phyloP scores from a whole-genome alignment of 2,329 filamentous ascomycete genomes.

The Aspergillus arachidicola region DNA sequence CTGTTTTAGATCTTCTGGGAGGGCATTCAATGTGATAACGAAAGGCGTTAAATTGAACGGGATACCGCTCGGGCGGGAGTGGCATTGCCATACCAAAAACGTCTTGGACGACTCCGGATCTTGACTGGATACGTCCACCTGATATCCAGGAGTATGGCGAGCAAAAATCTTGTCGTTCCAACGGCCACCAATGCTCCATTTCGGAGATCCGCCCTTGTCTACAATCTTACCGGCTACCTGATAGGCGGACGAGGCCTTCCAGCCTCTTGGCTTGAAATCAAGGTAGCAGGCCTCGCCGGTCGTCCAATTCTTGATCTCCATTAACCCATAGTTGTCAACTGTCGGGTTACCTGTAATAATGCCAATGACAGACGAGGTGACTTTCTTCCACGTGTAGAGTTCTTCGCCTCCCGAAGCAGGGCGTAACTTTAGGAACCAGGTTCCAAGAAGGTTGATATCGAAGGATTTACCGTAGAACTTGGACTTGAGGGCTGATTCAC shows the following conservation, averaged over 20 bases:
- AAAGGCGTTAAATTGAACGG: constrained; percentile 98
- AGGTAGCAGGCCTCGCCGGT: constrained; percentile 88
- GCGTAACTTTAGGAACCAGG: constrained; percentile 89
- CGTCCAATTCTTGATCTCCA: constrained; percentile 97
- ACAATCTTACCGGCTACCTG: constrained; percentile 85
- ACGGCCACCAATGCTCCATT: constrained; percentile 86
- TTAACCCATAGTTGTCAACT: constrained; percentile 96
- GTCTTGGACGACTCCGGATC: constrained; percentile 67
- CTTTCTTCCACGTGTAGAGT: constrained; percentile 98
- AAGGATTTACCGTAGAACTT: constrained; percentile 98
- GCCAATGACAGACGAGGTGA: constrained; percentile 94
- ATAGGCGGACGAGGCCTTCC: constrained; percentile 92
- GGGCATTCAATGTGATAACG: constrained; percentile 88
- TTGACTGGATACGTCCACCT: constrained; percentile 61
- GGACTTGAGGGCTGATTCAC: constrained; percentile 90
- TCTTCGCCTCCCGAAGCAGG: constrained; percentile 77
- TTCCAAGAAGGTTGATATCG: constrained; percentile 93
- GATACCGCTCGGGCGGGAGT: constrained; percentile 76
- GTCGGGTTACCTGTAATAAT: constrained; percentile 96
- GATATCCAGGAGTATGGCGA: constrained; percentile 86
- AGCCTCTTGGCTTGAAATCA: constrained; percentile 93
- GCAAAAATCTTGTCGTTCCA: constrained; percentile 99
- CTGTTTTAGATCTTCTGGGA: constrained; percentile 77
- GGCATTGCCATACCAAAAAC: constrained; percentile 90
- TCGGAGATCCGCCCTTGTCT: constrained; percentile 75